These are phyloP conservation scores for Microdochium nivale DNA, from an alignment of 2,329 filamentous ascomycete genomes.

Conservation along the genomic window DNA sequence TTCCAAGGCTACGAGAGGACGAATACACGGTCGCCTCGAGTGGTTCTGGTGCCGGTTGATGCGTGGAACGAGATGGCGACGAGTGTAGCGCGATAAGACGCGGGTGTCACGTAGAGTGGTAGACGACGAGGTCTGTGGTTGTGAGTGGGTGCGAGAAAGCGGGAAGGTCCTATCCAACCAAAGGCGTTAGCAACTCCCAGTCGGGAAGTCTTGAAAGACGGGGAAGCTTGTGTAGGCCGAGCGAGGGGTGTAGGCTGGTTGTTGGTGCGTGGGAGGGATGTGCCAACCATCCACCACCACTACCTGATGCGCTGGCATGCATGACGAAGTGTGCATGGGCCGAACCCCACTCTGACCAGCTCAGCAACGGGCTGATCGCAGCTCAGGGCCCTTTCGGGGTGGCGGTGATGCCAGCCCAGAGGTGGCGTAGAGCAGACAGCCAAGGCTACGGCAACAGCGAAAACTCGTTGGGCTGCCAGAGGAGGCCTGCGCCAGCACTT, in stretches of 20 bases:
- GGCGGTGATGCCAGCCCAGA: conserved; percentile 4
- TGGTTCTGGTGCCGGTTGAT: background rate
- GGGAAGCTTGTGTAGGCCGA: background rate
- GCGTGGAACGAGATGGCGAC: conserved; percentile 27
- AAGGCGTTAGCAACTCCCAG: conserved; percentile 27
- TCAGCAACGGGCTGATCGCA: conserved; percentile 18
- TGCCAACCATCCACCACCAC: conserved; percentile 23
- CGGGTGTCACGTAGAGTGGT: conserved; percentile 21
- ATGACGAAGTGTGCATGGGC: conserved; percentile 50
- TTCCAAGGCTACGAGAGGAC: background rate
- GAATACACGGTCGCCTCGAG: too few relatives aligned
- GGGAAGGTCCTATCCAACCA: conserved; percentile 33
- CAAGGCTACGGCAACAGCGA: background rate
- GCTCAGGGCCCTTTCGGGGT: background rate
- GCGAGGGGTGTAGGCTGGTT: conserved; percentile 11
- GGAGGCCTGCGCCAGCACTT: background rate
- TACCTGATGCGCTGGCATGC: conserved; percentile 48
- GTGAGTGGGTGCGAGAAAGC: conserved; percentile 17
- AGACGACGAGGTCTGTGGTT: conserved; percentile 17
- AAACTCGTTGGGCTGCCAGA: background rate
- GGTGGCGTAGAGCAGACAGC: conserved; percentile 9
- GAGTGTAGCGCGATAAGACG: conserved; percentile 36
- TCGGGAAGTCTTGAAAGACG: conserved; percentile 24
- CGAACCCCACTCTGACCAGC: conserved; percentile 35
- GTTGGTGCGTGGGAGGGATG: conserved; percentile 15